These are phyloP conservation scores for Naematelia encephala DNA, from an alignment of 768 basidiomycete genomes.

Conservation along the genomic window DNA sequence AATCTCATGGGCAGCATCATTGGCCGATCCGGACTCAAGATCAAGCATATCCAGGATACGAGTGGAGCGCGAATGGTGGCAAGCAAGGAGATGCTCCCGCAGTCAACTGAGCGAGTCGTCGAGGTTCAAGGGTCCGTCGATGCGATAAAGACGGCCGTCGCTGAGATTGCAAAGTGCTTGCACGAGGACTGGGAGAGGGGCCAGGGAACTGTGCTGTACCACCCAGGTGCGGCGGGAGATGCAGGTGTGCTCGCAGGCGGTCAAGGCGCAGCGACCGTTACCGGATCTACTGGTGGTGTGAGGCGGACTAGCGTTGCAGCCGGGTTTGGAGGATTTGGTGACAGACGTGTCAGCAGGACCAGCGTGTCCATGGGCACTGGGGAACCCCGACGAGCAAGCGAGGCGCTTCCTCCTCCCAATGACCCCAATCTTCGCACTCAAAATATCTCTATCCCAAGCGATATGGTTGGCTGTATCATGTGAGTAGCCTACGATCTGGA, in stretches of 20 bases:
- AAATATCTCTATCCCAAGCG: slow-evolving; percentile 97
- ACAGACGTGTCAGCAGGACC: slow-evolving; percentile 52
- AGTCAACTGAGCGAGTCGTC: slow-evolving; percentile 97
- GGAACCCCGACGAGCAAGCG: slow-evolving; percentile 48
- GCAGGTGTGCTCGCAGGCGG: slow-evolving; percentile 51
- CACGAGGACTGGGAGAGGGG: slow-evolving; percentile 96
- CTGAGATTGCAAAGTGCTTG: slow-evolving; percentile 92
- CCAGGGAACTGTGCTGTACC: slow-evolving; percentile 89
- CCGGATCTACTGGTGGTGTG: slow-evolving; percentile 49
- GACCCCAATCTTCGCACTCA: slow-evolving; percentile 86
- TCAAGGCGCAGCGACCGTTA: slow-evolving; percentile 48
- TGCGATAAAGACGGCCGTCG: slow-evolving; percentile 84
- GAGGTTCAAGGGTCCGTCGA: slow-evolving; percentile 94
- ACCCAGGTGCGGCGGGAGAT: slow-evolving; percentile 71
- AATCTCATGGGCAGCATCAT: slow-evolving; percentile 99
- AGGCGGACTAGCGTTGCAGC: slow-evolving; percentile 43
- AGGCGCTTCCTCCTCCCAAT: slow-evolving; percentile 24
- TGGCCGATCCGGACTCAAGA: slow-evolving; percentile 91
- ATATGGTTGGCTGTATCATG: slow-evolving; percentile 78
- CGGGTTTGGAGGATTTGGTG: slow-evolving; percentile 32
- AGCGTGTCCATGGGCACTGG: slow-evolving; percentile 55
- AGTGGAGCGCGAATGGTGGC: slow-evolving; percentile 98
- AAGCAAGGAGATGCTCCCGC: slow-evolving; percentile 97
- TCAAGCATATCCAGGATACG: slow-evolving; percentile 95
- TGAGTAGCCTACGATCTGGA: slow-evolving; percentile 12